Base-by-base conservation (phyloP, 495 filamentous ascomycete genomes). In the Podospora comata region DNA sequence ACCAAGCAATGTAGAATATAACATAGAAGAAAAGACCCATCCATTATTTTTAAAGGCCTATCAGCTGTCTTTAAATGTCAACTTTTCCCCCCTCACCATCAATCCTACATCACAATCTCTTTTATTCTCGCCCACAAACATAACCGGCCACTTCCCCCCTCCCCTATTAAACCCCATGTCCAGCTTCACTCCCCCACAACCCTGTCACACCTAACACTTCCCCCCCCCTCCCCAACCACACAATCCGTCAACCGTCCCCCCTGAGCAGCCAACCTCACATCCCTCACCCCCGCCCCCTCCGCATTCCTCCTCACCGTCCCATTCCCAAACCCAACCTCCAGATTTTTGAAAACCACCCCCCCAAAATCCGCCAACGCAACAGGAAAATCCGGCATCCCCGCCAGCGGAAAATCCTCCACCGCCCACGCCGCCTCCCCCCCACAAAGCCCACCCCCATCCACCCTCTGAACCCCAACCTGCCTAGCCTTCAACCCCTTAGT, bases 231-330 rank as follows among this genome's bases (percentile, higher is more conserved):
- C 3, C 61, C 68, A 5, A 70, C 57, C 67, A 64, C 53, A 55
- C 74, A 76, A n/a, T 64, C 56, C 2, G 74, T 75, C 67, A 77
- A 60, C 67, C 62, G 61, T 2, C 75, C 75, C 0, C 75, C 75
- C 71, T 77, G 75, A 32, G 58, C 64, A 28, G 23, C 18, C 26
- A 71, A 39, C 53, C 66, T 32, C 19, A 75, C 68, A 68, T 77
- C 69, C 44, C 48, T 13, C 65, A 77, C 53, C 69, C 65, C 62
- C 23, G 67, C 57, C 28, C 68, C 72, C n/a, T 48, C 60, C 15
- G 58, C 65, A 34, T 65, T 63, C 60, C 18, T 59, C 48, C 19
- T 3, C 15, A 34, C 13, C 64, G 64, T 6, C 57, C 65, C 56
- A 1, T 15, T 56, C 11, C 65, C 68, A 1, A 66, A 67, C 66